phyloP scores from a whole-genome alignment of 2,329 filamentous ascomycete genomes.

The Sordariomycetes sp. region DNA sequence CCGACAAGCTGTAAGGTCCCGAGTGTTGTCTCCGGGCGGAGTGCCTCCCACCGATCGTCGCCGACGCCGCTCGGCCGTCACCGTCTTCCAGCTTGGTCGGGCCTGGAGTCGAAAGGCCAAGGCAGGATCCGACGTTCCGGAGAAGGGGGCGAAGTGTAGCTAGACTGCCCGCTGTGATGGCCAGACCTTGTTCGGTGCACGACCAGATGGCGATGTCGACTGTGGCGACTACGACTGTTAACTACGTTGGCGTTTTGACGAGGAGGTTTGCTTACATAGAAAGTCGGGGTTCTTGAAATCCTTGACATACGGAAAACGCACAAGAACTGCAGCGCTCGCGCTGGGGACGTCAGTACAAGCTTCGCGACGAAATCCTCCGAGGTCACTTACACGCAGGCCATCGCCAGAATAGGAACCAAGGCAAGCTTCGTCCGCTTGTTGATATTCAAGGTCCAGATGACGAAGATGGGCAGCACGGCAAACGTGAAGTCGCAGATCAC shows the following conservation, averaged over 20 bases:
- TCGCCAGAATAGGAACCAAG: conserved; percentile 40
- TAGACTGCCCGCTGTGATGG: conserved; percentile 36
- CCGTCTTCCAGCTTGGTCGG: conserved; percentile 9
- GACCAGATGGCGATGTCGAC: conserved; percentile 39
- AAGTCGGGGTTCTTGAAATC: conserved; percentile 30
- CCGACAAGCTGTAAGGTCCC: conserved; percentile 16
- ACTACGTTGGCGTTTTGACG: not conserved
- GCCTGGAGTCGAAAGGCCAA: conserved; percentile 16
- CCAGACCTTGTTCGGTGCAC: conserved; percentile 34
- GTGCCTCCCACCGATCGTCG: conserved; percentile 5
- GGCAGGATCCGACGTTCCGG: conserved; percentile 19
- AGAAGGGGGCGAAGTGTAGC: conserved; percentile 36
- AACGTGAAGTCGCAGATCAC: conserved; percentile 41
- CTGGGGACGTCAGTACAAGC: conserved; percentile 13
- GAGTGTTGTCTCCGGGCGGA: not conserved
- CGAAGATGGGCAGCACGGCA: conserved; percentile 40
- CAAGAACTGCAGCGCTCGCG: conserved; percentile 33
- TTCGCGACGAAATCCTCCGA: not conserved
- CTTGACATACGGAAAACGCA: conserved; percentile 28
- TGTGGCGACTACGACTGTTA: conserved; percentile 19
- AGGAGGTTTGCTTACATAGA: conserved; percentile 22
- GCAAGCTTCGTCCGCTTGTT: conserved; percentile 38
- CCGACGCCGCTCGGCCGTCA: conserved; percentile 7
- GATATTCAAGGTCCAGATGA: conserved; percentile 49
- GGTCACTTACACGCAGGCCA: conserved; percentile 40